These are phyloP conservation scores for Aspergillus kassunensis DNA, from an alignment of 495 filamentous ascomycete genomes.

Conservation along the genomic window DNA sequence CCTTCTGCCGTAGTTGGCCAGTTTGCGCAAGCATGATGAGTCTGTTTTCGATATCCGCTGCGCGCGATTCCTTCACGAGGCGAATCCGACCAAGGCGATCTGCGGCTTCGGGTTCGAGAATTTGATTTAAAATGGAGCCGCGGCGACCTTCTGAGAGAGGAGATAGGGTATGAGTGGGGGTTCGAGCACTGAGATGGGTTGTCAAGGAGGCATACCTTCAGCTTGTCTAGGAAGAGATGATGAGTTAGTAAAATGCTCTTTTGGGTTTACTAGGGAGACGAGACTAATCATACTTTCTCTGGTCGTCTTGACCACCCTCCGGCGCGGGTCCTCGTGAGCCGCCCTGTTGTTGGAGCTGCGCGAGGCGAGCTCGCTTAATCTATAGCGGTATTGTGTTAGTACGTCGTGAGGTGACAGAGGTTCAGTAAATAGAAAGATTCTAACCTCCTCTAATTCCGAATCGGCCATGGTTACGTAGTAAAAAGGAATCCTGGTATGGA, in stretches of 20 bases:
- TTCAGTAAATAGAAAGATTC: too few relatives aligned
- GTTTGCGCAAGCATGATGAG: slow-evolving; percentile 86
- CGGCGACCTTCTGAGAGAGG: slow-evolving; percentile 44
- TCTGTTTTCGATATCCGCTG: slow-evolving; percentile 84
- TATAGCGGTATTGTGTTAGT: slow-evolving; percentile 29
- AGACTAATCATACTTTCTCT: slow-evolving; percentile 49
- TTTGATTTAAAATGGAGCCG: slow-evolving; percentile 76
- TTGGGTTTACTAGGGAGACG: neutral
- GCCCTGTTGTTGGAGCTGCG: slow-evolving; percentile 76
- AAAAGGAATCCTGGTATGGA: too few relatives aligned
- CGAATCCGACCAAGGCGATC: slow-evolving; percentile 93
- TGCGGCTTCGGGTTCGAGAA: slow-evolving; percentile 88
- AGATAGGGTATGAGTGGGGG: slow-evolving; percentile 2
- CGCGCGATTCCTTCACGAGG: slow-evolving; percentile 89
- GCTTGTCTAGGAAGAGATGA: slow-evolving; percentile 49
- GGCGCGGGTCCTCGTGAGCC: slow-evolving; percentile 46
- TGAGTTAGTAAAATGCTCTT: neutral
- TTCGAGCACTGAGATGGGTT: neutral
- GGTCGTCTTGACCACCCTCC: slow-evolving; percentile 55
- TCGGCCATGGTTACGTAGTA: slow-evolving; percentile 62
- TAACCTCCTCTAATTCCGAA: slow-evolving; percentile 77
- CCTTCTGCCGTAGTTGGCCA: slow-evolving; percentile 80
- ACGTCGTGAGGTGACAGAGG: neutral
- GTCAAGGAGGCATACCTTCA: slow-evolving; percentile 50
- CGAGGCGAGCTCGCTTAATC: slow-evolving; percentile 85